Conservation (phyloP, 352 stramenopile genomes). For the Pythium phragmitis region DNA sequence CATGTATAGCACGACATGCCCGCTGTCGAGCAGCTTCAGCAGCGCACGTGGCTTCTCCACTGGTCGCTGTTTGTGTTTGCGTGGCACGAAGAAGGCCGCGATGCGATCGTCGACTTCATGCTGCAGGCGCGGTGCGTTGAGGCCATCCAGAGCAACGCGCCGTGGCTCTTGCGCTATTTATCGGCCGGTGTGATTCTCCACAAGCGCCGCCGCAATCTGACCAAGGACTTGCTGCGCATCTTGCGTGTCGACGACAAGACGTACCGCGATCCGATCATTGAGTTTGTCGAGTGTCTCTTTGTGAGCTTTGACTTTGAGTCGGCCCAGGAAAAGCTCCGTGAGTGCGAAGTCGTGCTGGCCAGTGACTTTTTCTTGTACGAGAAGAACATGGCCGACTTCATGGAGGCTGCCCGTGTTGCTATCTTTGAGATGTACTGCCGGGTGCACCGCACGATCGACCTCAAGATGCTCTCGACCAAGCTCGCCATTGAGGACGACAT, state of each 20-base stretch:
- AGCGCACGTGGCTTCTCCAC: constrained; percentile 98
- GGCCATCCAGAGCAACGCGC: constrained; percentile 98
- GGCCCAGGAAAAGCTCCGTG: constrained; percentile 91
- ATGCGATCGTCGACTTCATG: constrained; percentile 98
- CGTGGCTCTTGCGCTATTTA: constrained; percentile 97
- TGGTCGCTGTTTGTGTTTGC: constrained; percentile 97
- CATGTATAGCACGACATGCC: constrained; percentile 58
- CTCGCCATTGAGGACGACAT: constrained; percentile 95
- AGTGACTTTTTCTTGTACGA: constrained; percentile 98
- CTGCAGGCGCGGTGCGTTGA: constrained; percentile 91
- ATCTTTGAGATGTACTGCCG: constrained; percentile 99
- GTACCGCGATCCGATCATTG: constrained; percentile 81
- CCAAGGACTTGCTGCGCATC: constrained; percentile 96
- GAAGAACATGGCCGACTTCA: constrained; percentile 97
- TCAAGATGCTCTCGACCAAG: constrained; percentile 95
- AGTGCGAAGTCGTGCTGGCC: constrained; percentile 94
- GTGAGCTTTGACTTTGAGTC: constrained; percentile 99
- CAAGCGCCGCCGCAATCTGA: constrained; percentile 92
- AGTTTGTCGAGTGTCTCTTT: constrained; percentile 98
- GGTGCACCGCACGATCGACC: constrained; percentile 99
- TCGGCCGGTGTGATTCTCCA: constrained; percentile 97
- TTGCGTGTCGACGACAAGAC: constrained; percentile 89
- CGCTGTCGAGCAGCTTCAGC: constrained; percentile 93
- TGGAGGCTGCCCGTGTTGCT: constrained; percentile 96
- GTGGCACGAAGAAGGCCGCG: constrained; percentile 92